These are phyloP conservation scores for Plenodomus biglobosus DNA, from an alignment of 2,329 filamentous ascomycete species.

Conservation along the genomic window DNA sequence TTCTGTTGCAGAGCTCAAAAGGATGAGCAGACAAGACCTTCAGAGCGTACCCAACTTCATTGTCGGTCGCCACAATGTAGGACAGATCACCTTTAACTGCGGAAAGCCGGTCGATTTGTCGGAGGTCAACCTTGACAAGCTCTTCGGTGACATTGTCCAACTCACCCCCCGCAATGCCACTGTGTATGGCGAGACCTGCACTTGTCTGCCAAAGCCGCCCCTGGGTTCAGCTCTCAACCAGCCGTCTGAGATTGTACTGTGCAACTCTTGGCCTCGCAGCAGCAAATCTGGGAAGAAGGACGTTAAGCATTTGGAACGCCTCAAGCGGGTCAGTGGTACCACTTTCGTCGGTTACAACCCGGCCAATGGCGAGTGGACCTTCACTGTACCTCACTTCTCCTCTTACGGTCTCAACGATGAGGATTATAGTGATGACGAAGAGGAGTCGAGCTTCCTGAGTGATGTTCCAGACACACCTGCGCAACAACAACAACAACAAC, in stretches of 20 bases:
- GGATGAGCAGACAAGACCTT: slow-evolving; percentile 78
- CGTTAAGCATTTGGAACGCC: slow-evolving; percentile 78
- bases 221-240: slow-evolving; percentile 90
- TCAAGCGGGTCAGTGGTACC: slow-evolving; percentile 78
- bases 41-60: slow-evolving; percentile 73
- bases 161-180: slow-evolving; percentile 79
- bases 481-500: slow-evolving; percentile 27
- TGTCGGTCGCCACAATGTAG: slow-evolving; percentile 80
- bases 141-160: slow-evolving; percentile 74
- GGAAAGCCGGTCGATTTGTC: slow-evolving; percentile 70
- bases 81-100: slow-evolving; percentile 73
- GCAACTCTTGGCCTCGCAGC: slow-evolving; percentile 89
- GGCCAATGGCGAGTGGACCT: slow-evolving; percentile 83
- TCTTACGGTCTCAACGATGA: slow-evolving; percentile 84
- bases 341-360: slow-evolving; percentile 78
- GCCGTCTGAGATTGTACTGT: slow-evolving; percentile 80
- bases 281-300: slow-evolving; percentile 67
- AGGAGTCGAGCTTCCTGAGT: slow-evolving; percentile 45
- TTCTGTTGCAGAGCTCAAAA: slow-evolving; percentile 69
- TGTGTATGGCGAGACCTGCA: slow-evolving; percentile 67
- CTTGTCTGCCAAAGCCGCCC: slow-evolving; percentile 68
- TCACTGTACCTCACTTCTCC: slow-evolving; percentile 94
- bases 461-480: slow-evolving; percentile 50
- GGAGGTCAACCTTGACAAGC: slow-evolving; percentile 74
- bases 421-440: slow-evolving; percentile 65